Evolutionary conservation across 345 rosid species (phyloP), one percentile per base, ranked within the genome.

Genomic region (Trapa bicornis): DNA sequence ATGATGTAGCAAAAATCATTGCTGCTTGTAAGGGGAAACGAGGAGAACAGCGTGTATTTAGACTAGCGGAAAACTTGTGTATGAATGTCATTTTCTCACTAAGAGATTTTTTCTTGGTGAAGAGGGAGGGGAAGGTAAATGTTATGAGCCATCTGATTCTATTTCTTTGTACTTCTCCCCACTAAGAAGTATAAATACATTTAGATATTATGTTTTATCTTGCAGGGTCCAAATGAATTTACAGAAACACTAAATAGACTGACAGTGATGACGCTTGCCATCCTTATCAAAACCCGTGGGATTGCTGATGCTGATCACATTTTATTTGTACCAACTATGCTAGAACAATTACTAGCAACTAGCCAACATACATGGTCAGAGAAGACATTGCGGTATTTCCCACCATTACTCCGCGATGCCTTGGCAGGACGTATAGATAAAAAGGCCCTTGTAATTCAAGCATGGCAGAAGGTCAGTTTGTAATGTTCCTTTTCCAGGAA

Each of bases 361-460:
- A 91, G 96, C 80, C 92, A 86, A 69, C 99, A 94, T 77, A 82
- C 89, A 17, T 94, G 99, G 99, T 94, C 99, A 47, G 89, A 94
- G 71, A 91, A 89, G 76, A 94, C 96, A 33, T 72, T 94, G 47
- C 81, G 83, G 52, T 78, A 89, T 77, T 94, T 94, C 77, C 97
- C 99, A 33, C 68, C 89, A 42, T 84, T 91, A 75, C 92, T 94
- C 72, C 91, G 81, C 39, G 92, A 91, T 13, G 77, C 84, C 72
- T 82, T 94, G 78, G 74, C 15, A 42, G 85, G 81, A 70, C 79
- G 96, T 68, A 71, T 79, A 36, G 93, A 94, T 77, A 86, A 91
- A 79, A 79, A 86, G 74, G 87, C 89, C 54, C 43, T 68, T 47
- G 81, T 84, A 53, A 86, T 91, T 75, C 93, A 91, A 79, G 81